Evolutionary conservation across 2,329 filamentous ascomycete genomes (phyloP), one percentile per base, ranked within the genome.

Genomic region (Apiospora rasikravindrae): DNA sequence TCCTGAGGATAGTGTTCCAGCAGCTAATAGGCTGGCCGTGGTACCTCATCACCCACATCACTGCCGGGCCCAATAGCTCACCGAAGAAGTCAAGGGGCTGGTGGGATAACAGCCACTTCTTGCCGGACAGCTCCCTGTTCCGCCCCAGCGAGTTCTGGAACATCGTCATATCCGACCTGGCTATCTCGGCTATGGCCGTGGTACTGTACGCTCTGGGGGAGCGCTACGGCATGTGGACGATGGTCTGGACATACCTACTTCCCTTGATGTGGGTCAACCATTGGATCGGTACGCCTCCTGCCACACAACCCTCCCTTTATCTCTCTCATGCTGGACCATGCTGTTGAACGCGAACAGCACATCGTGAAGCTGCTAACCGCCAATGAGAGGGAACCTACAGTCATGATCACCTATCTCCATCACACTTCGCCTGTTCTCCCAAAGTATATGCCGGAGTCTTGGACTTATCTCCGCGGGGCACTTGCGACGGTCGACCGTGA

Each of bases 321-420:
- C 22, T 53, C 49, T 45, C 24, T 33, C 10, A 16, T 42, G 47
- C 61, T 69, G n/a, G 69, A 77, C 29, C 53, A 40, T 64, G 57
- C 22, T 64, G 57, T 64, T 64, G 33, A 64, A 64, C 57, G n/a
- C 22, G 57, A 33, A 40, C 57, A 40, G 33, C 29, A n/a, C 22
- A 16, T 24, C 57, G 57, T 24, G 57, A 64, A 64, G 19, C 22
- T 40, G 33, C 57, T 64, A 64, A 64, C 29, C 57, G 57, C 57
- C 57, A 40, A 40, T 64, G 57, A 24, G 57, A 74, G 73, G 75
- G 26, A 33, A 42, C 29, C 67, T 29, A 73, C 45, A 90, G 90
- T 93, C n/a, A 90, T 90, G 75, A 93, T 93, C 78, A 93, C 92
- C 64, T 93, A 92, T 81, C 89, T 93, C 24, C 92, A 94, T 81